Conservation (phyloP, 495 filamentous ascomycete species). For the Rusavskia elegans region DNA sequence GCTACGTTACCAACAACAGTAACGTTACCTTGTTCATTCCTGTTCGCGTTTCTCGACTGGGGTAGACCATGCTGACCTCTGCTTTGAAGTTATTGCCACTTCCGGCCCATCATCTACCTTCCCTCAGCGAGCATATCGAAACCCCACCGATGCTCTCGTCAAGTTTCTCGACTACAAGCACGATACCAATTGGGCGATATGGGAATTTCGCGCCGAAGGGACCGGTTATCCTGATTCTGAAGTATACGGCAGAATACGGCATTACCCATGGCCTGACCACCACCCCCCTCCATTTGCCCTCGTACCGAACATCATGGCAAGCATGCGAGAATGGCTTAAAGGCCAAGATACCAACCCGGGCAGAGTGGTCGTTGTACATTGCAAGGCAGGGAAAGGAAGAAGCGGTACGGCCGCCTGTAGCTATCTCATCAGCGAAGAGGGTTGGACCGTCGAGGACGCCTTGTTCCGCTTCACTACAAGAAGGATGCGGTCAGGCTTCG, state of each 20-base stretch:
- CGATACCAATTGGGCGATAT: constrained; percentile 73
- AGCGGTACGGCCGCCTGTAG: constrained; percentile 78
- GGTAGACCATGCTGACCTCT: neutral
- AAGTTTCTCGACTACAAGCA: constrained; percentile 76
- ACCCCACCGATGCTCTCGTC: constrained; percentile 72
- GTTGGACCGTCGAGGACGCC: constrained; percentile 68
- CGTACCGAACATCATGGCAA: constrained; percentile 73
- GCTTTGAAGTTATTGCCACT: constrained; percentile 42
- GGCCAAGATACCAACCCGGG: constrained; percentile 29
- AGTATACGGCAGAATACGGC: constrained; percentile 66
- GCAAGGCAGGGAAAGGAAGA: constrained; percentile 91
- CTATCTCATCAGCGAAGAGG: constrained; percentile 81
- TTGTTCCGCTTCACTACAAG: constrained; percentile 69
- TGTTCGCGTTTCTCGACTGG: neutral
- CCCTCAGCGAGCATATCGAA: constrained; percentile 81
- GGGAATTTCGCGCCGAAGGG: constrained; percentile 93
- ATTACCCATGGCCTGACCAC: constrained; percentile 94
- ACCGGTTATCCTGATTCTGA: constrained; percentile 87
- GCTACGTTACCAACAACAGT: constrained; percentile 81
- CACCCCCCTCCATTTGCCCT: constrained; percentile 87
- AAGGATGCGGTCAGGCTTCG: constrained; percentile 79
- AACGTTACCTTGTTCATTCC: neutral
- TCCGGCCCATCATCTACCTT: constrained; percentile 81
- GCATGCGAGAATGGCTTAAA: constrained; percentile 76
- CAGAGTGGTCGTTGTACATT: constrained; percentile 84